Evolutionary conservation across 768 basidiomycete genomes (phyloP), one percentile per base, ranked within the genome.

Genomic region (Imleria badia): DNA sequence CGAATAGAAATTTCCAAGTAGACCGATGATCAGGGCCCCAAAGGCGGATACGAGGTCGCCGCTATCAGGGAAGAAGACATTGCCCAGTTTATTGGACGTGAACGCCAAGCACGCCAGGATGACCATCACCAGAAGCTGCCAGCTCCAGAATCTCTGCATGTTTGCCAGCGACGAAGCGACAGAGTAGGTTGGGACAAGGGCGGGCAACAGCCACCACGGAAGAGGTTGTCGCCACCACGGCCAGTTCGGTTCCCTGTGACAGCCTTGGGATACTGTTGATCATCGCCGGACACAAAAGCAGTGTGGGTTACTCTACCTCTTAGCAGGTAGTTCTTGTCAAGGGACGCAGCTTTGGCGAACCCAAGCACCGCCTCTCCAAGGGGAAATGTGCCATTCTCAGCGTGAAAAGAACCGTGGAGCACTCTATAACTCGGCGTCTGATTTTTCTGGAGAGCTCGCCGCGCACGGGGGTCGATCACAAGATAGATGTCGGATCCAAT

Each of bases 401-500:
- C 71, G 5, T 64, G 64, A 63, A 88, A 84, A 29, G 67, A 66
- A 3, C 87, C 88, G 59, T 86, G 87, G 0, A 74, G 70, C 55
- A 78, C 74, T 30, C 72, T 78, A 42, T 80, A 65, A 51, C 74
- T 76, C 30, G 70, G 65, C 11, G 61, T 68, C 22, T 67, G 66
- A n/a, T 61, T 66, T 45, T 66, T 62, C 15, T 68, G 60, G 51
- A 74, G 65, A 34, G 68, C 62, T 34, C 66, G 65, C 13, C 78
- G 73, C 34, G 86, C 86, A 45, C 73, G 76, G 15, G 76, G 78
- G 66, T 90, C 85, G 41, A 92, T 74, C 3, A 89, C 77, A 40
- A 91, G 78, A 69, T 86, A 91, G 48, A 92, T 73, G 63, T 93
- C 91, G 6, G 88, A 91, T 36, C 91, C 91, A 55, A 92, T 87